Conservation (phyloP, 2,329 filamentous ascomycete species). For the Davidsoniella australis region DNA sequence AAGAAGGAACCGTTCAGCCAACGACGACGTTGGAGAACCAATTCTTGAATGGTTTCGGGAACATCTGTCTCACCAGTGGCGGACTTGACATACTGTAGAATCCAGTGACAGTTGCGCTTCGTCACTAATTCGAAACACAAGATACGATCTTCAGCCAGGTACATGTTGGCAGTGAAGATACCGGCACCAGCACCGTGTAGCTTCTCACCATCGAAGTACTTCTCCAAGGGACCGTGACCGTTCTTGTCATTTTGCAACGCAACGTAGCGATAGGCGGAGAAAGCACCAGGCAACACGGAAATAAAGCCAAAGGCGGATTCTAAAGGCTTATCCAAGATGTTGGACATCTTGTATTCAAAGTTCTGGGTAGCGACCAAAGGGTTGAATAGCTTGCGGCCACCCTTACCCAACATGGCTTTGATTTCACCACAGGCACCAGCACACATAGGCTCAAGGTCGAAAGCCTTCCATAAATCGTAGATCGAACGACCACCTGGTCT, state of each 20-base stretch:
- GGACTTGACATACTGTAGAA: conserved; percentile 95
- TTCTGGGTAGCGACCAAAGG: conserved; percentile 92
- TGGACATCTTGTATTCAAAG: conserved; percentile 99
- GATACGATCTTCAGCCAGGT: conserved; percentile 77
- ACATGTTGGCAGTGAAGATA: conserved; percentile 97
- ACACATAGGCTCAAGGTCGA: conserved; percentile 94
- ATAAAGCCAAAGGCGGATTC: conserved; percentile 98
- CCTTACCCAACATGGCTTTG: conserved; percentile 83
- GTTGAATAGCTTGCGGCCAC: conserved; percentile 77
- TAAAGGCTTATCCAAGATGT: conserved; percentile 93
- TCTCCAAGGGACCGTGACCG: conserved; percentile 78
- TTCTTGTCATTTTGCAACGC: conserved; percentile 95
- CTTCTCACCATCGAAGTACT: conserved; percentile 94
- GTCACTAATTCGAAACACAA: conserved; percentile 91
- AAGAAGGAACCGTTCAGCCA: conserved; percentile 99
- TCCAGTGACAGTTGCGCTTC: conserved; percentile 94
- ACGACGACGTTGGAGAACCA: conserved; percentile 86
- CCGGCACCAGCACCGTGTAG: conserved; percentile 84
- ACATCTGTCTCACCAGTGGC: conserved; percentile 95
- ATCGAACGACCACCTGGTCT: conserved; percentile 87
- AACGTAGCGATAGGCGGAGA: conserved; percentile 93
- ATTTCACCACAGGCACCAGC: conserved; percentile 96
- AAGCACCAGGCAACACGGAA: conserved; percentile 85
- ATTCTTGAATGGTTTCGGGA: conserved; percentile 80
- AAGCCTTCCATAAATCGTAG: conserved; percentile 97